Evolutionary conservation across 2,329 filamentous ascomycete species (phyloP).

Genomic region (Sporothrix humicola): DNA sequence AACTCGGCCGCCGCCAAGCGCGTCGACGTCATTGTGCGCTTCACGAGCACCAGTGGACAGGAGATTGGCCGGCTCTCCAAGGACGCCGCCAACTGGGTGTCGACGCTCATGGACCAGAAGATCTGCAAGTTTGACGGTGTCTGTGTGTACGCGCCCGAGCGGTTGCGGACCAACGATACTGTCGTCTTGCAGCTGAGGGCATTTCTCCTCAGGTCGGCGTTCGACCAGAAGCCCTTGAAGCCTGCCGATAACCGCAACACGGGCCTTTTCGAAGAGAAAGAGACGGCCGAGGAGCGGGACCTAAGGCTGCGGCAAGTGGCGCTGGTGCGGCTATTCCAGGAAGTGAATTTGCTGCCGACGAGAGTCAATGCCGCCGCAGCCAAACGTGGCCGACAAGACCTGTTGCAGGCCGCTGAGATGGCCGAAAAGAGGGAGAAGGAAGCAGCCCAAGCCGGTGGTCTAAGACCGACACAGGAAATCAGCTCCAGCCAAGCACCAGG

Average conservation of each 20-base stretch:
- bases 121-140: slow-evolving; percentile 85
- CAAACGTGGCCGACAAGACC: slow-evolving; percentile 79
- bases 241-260: slow-evolving; percentile 72
- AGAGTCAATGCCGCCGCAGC: slow-evolving; percentile 74
- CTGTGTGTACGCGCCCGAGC: slow-evolving; percentile 88
- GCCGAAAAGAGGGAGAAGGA: slow-evolving; percentile 76
- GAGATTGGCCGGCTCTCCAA: slow-evolving; percentile 88
- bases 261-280: slow-evolving; percentile 80
- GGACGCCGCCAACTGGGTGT: slow-evolving; percentile 89
- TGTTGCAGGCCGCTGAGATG: slow-evolving; percentile 86
- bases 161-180: slow-evolving; percentile 86
- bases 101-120: slow-evolving; percentile 86
- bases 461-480: background rate
- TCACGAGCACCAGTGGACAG: slow-evolving; percentile 77
- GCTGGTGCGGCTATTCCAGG: slow-evolving; percentile 85
- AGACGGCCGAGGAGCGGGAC: slow-evolving; percentile 83
- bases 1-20: slow-evolving; percentile 65
- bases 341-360: slow-evolving; percentile 81
- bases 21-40: slow-evolving; percentile 87
- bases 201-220: slow-evolving; percentile 75
- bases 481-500: slow-evolving; percentile 7
- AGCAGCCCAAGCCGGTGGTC: slow-evolving; percentile 44
- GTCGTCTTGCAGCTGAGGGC: slow-evolving; percentile 88
- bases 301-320: slow-evolving; percentile 84
- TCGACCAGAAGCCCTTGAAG: slow-evolving; percentile 67